Base-by-base conservation (phyloP, 495 filamentous ascomycete species). In the Trichoderma gamsii region DNA sequence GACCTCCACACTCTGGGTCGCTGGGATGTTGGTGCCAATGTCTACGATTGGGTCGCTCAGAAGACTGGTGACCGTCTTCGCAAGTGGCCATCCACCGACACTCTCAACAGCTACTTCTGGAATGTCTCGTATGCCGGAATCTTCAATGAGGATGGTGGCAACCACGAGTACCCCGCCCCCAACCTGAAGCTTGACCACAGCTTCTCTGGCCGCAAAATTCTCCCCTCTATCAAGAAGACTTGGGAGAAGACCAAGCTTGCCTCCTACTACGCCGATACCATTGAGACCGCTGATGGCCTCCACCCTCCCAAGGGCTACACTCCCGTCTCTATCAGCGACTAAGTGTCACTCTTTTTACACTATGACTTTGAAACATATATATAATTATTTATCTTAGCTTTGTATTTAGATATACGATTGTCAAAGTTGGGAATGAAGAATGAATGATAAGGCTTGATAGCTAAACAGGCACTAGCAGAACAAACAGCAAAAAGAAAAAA, bases 11-110 rank as follows among this genome's bases (percentile, higher is more conserved):
- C 78, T 16, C 74, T 81, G 2, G 79, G 79, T 4, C 82, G 84
- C 65, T 85, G 76, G 61, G 84, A 85, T 65, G 82, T 83, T 41
- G 83, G 80, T 59, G 83, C 83, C 46, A 86, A 87, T 73, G 83
- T 87, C 41, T 81, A 83, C 70, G 73, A 75, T 49, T 67, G 78
- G n/a, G 81, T 82, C 2, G 80, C 78, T 41, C 70, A 74, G 8
- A 71, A 79, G 69, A 81, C 79, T 2, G 78, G 77, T n/a, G 69
- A 73, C 66, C 29, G 51, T 3, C 71, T 72, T 67, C 63, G 63
- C 63, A 65, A 25, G 15, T 65, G 63, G 63, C 11, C 35, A 5
- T 65, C 63, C 63, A 13, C 16, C 18, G 11, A 43, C 16, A 12
- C 8, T 7, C 13, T 43, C 35, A 23, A 44, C 21, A 41, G 41